Evolutionary conservation across 345 rosid species (phyloP).

Genomic region (Adansonia digitata): DNA sequence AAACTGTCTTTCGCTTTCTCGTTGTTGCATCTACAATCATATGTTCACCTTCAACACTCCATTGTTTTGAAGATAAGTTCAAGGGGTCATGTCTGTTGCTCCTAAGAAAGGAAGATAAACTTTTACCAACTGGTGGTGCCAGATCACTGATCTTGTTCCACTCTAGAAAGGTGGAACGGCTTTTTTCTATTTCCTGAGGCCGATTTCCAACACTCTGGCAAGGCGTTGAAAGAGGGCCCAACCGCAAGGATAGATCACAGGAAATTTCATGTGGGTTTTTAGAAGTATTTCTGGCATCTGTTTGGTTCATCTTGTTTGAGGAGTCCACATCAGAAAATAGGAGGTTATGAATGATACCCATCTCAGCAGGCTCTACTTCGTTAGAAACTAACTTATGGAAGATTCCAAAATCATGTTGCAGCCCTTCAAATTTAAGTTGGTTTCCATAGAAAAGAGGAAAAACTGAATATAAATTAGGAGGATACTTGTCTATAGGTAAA

Average conservation of each 20-base stretch:
- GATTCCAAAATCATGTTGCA: conserved; percentile 16
- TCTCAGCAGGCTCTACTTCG: conserved; percentile 20
- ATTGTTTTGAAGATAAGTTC: conserved; percentile 15
- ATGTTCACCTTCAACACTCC: conserved; percentile 10
- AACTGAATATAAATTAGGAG: conserved; percentile 25
- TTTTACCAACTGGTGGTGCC: conserved; percentile 14
- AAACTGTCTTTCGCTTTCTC: conserved; percentile 38
- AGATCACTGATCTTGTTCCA: conserved; percentile 20
- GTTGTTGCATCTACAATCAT: conserved; percentile 4
- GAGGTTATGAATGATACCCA: conserved; percentile 10
- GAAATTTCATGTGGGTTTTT: conserved; percentile 19
- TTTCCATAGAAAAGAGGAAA: conserved; percentile 45
- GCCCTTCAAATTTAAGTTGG: conserved; percentile 24
- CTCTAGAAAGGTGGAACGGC: conserved; percentile 24
- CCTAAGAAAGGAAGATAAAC: conserved; percentile 8
- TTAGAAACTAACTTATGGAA: conserved; percentile 15
- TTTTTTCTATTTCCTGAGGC: conserved; percentile 14
- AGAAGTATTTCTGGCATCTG: conserved; percentile 6
- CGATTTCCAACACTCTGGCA: conserved; percentile 12
- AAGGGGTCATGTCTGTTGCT: conserved; percentile 15
- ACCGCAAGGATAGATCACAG: conserved; percentile 69
- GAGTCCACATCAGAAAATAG: conserved; percentile 7
- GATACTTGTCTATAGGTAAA: conserved; percentile 16
- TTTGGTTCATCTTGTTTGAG: conserved; percentile 14
- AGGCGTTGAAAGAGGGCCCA: conserved; percentile 53